Conservation (phyloP, 371 early-diverging fungal genomes). For the Mycotypha africana region DNA sequence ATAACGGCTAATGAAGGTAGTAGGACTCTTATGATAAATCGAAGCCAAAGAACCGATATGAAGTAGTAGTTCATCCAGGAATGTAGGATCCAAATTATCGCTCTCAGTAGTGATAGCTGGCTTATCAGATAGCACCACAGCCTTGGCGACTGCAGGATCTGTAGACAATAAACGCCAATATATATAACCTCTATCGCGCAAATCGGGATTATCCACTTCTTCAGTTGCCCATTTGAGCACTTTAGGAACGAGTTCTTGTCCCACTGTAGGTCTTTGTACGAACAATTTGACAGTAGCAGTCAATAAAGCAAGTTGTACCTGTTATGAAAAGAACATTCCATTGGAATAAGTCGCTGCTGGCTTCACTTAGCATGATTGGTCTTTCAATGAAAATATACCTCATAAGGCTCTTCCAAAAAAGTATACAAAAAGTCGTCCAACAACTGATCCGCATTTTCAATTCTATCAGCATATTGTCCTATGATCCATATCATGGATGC, state of each 20-base stretch:
- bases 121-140: slow-evolving; percentile 82
- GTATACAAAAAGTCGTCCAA: slow-evolving; percentile 75
- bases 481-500: slow-evolving; percentile 96
- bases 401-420: slow-evolving; percentile 83
- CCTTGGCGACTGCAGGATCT: slow-evolving; percentile 76
- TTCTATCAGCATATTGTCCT: slow-evolving; percentile 92
- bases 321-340: neutral
- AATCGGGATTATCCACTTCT: slow-evolving; percentile 91
- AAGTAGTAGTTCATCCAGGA: slow-evolving; percentile 85
- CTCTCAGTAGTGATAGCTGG: slow-evolving; percentile 90
- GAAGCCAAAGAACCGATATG: slow-evolving; percentile 88
- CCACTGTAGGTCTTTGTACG: slow-evolving; percentile 83
- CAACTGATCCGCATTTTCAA: slow-evolving; percentile 84
- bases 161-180: slow-evolving; percentile 96
- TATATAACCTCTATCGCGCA: slow-evolving; percentile 95
- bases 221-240: slow-evolving; percentile 92
- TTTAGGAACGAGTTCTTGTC: slow-evolving; percentile 86
- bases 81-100: slow-evolving; percentile 69
- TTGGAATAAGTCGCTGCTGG: no score
- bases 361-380: no score
- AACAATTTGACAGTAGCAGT: slow-evolving; percentile 95
- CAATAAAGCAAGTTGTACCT: slow-evolving; percentile 90
- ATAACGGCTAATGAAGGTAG: slow-evolving; percentile 62
- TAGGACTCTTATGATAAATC: slow-evolving; percentile 91
- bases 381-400: slow-evolving; percentile 33